Evolutionary conservation across 2,329 filamentous ascomycete species (phyloP), one percentile per base, ranked within the genome.

Genomic region (Onygena corvina): DNA sequence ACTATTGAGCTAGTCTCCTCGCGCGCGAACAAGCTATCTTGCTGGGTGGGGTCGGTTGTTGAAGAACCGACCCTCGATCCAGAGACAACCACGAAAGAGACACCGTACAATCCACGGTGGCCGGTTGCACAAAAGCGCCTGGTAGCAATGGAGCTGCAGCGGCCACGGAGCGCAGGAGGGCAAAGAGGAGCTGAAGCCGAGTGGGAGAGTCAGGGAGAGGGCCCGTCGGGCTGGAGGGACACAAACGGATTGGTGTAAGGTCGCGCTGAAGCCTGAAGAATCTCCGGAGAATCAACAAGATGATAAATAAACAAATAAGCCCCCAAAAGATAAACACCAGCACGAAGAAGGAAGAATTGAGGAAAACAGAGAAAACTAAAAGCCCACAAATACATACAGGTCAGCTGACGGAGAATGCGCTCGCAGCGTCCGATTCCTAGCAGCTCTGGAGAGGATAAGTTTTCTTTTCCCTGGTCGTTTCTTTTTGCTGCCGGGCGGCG

Each of bases 1-100:
- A 44, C 16, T 23, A 29, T 42, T 34, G 46, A 30, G 40, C 33
- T 38, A 51, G 35, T 20, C 20, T 33, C 12, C 34, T 23, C 21
- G 46, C 47, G 47, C 29, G 47, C 40, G 33, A 47, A 42, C 36
- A 44, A 49, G 49, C 51, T 47, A 46, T 46, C 51, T 36, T 40
- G 42, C 33, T 25, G 49, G 30, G 33, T 35, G 46, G 47, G 48
- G 35, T 47, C 49, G 46, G 36, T 35, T 18, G 27, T 31, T 46
- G 31, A 42, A 31, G 29, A 49, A 52, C 20, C 23, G 47, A 47
- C 46, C 49, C 48, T 51, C 48, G 45, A 51, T 49, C 47, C 46
- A 51, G 31, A 48, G 47, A 25, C 45, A 18, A 35, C 45, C 20
- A 35, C n/a, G 45, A 20, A 20, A 34, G 29, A 46, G n/a, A 30